A percentile compares a stretch with the other conserved stretches of the same genome.
Evolutionary conservation across 2,329 filamentous ascomycete genomes (phyloP).

Genomic region (Talaromyces sp.): DNA sequence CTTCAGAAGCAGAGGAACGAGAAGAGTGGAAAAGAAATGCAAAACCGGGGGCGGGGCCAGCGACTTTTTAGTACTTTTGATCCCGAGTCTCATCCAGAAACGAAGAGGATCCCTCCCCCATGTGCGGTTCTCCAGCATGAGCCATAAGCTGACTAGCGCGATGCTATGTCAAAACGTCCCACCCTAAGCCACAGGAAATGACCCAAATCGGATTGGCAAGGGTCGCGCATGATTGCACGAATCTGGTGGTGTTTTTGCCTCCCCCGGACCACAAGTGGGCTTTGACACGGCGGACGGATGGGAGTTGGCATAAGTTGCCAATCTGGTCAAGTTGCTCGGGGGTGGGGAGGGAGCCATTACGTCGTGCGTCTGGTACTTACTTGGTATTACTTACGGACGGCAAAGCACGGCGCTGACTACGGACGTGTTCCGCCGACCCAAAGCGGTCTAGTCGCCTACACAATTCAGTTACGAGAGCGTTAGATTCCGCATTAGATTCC

Average conservation of each 20-base stretch:
- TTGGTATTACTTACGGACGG: background rate
- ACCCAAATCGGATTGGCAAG: background rate
- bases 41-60: slow-evolving; percentile 18
- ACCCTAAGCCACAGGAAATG: background rate
- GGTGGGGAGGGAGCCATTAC: background rate
- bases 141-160: background rate
- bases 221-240: background rate
- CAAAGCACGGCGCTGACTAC: background rate
- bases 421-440: background rate
- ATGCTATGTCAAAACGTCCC: background rate
- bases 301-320: background rate
- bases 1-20: background rate
- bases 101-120: slow-evolving; percentile 13
- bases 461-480: background rate
- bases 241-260: background rate
- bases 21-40: background rate
- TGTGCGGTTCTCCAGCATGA: slow-evolving; percentile 5
- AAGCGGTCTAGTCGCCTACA: background rate
- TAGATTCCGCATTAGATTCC: background rate
- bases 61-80: slow-evolving; percentile 12
- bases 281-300: slow-evolving; percentile 2
- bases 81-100: slow-evolving; percentile 1
- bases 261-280: slow-evolving; percentile 2
- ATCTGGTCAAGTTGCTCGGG: background rate
- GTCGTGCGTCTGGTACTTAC: background rate